A percentile compares a stretch with the other conserved stretches of the same genome.
phyloP scores from a whole-genome alignment of 169 alveolate species.

The Perkinsus marinus region DNA sequence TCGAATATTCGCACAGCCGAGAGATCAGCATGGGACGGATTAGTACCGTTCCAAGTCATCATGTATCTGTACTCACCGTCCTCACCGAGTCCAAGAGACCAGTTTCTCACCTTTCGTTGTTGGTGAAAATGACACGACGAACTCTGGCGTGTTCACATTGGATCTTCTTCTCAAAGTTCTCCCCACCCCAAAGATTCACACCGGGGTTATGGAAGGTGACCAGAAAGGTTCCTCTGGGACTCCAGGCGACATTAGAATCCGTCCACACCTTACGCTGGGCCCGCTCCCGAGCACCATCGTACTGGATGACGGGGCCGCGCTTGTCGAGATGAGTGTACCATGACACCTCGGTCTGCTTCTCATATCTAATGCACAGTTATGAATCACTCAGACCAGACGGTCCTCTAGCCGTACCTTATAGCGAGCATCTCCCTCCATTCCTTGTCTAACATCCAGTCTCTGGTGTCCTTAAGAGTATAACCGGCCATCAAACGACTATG shows the following conservation, averaged over 20 bases:
- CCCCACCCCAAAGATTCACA: conserved; percentile 34
- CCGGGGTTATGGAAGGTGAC: conserved; percentile 34
- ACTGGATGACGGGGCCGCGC: conserved; percentile 20
- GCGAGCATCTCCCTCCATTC: neutral
- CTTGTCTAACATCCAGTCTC: neutral
- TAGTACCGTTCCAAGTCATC: conserved; percentile 29
- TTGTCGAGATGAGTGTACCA: conserved; percentile 16
- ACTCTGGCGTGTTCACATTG: conserved; percentile 27
- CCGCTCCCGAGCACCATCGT: conserved; percentile 27
- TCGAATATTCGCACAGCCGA: conserved; percentile 25
- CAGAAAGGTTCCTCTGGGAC: conserved; percentile 30
- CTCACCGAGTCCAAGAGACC: neutral
- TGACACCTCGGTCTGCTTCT: conserved; percentile 20
- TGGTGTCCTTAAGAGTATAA: neutral
- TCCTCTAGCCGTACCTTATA: neutral
- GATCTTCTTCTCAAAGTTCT: conserved; percentile 27
- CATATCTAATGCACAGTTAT: conserved; percentile 12
- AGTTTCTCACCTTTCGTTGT: conserved; percentile 8
- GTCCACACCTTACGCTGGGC: conserved; percentile 28
- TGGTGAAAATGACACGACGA: conserved; percentile 19
- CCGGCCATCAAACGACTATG: neutral
- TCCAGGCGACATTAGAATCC: conserved; percentile 27
- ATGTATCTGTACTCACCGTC: neutral
- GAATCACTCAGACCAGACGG: neutral
- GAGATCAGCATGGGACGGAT: conserved; percentile 17